Evolutionary conservation across 2,329 filamentous ascomycete species (phyloP).

Genomic region (Beauveria rudraprayagi): DNA sequence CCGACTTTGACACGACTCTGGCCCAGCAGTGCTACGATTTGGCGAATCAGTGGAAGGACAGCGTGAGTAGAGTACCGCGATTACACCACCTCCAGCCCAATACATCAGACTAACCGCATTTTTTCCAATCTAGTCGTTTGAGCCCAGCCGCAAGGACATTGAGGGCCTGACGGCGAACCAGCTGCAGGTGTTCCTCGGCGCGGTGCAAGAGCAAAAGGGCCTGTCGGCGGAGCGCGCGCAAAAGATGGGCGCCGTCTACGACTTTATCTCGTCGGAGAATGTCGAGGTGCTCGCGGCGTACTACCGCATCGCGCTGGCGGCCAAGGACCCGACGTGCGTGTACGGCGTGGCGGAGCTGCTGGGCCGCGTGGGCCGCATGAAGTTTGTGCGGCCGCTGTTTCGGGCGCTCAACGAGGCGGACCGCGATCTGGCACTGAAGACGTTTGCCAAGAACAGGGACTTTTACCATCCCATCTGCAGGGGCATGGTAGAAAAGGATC

Average conservation of each 20-base stretch:
- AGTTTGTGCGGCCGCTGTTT: conserved; percentile 87
- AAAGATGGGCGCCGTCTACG: conserved; percentile 67
- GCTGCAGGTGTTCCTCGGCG: conserved; percentile 82
- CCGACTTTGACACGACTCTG: conserved; percentile 79
- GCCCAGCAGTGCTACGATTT: conserved; percentile 80
- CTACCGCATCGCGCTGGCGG: conserved; percentile 69
- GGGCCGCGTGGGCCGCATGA: conserved; percentile 85
- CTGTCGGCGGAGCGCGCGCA: conserved; percentile 59
- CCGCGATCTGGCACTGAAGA: conserved; percentile 64
- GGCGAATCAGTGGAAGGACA: conserved; percentile 69
- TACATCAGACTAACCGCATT: not conserved
- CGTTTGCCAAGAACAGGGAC: conserved; percentile 78
- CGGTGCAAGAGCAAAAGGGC: conserved; percentile 55
- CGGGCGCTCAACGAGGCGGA: conserved; percentile 68
- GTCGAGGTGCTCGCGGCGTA: conserved; percentile 80
- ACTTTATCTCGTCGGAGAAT: conserved; percentile 66
- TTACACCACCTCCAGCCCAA: not conserved
- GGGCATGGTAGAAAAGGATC: conserved; percentile 78
- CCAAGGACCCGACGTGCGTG: conserved; percentile 62
- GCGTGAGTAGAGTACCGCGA: conserved; percentile 32
- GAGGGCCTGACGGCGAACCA: conserved; percentile 75
- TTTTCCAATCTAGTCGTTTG: conserved; percentile 40
- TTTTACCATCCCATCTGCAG: conserved; percentile 96
- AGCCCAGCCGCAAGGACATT: conserved; percentile 61
- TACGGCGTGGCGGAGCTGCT: conserved; percentile 65